Conservation (phyloP, 2,329 filamentous ascomycete genomes). For the Colletotrichum sidae region DNA sequence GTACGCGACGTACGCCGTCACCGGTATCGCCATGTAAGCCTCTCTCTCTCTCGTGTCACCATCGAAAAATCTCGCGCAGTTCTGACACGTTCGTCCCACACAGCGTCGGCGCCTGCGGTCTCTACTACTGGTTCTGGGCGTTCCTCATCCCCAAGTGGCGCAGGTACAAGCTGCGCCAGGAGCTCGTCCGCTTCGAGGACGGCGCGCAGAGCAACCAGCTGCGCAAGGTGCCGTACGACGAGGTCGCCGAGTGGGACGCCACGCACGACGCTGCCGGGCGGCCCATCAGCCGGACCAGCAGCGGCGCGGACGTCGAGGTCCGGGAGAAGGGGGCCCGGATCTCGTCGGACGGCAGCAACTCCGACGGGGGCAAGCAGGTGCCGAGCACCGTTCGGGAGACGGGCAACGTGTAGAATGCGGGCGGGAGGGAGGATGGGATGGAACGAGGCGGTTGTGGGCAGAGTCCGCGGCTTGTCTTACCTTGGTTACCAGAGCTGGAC, state of each 20-base stretch:
- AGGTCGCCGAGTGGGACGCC: constrained; percentile 67
- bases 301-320: not conserved
- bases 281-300: not conserved
- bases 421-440: too few relatives aligned
- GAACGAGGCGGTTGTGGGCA: too few relatives aligned
- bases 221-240: constrained; percentile 61
- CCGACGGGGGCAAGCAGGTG: not conserved
- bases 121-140: constrained; percentile 72
- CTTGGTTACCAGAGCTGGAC: too few relatives aligned
- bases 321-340: constrained; percentile 4
- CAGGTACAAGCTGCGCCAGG: constrained; percentile 66
- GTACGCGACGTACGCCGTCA: constrained; percentile 77
- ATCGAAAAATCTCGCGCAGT: not conserved
- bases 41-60: too few relatives aligned
- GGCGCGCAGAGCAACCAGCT: constrained; percentile 58
- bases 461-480: not conserved
- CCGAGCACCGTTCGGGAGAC: not conserved
- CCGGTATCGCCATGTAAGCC: constrained; percentile 71
- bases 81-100: not conserved
- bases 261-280: constrained; percentile 63
- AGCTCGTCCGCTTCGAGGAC: constrained; percentile 53
- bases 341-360: constrained; percentile 9
- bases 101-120: constrained; percentile 62
- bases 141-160: constrained; percentile 62
- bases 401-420: not conserved